phyloP scores from a whole-genome alignment of 495 filamentous ascomycete genomes.

The Lentithecium fluviatile region DNA sequence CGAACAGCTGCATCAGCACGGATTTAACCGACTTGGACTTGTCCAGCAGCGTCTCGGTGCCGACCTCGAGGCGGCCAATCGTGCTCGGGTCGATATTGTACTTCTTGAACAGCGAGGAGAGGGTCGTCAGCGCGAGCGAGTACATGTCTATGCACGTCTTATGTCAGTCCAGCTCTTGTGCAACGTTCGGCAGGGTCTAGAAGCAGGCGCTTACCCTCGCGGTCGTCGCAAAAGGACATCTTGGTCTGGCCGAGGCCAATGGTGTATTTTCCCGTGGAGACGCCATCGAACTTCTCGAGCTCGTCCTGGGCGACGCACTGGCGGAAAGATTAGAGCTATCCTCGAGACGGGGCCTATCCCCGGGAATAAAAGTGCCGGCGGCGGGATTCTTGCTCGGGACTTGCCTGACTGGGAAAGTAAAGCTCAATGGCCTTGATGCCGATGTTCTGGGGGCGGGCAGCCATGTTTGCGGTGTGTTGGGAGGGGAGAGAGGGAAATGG shows the following conservation, averaged over 20 bases:
- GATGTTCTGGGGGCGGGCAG: constrained; percentile 87
- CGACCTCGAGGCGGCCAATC: constrained; percentile 93
- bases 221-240: constrained; percentile 99
- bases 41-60: constrained; percentile 96
- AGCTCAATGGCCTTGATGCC: constrained; percentile 99
- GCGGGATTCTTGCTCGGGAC: constrained; percentile 36
- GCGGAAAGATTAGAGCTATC: constrained; percentile 22
- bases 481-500: not conserved
- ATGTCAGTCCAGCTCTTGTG: constrained; percentile 24
- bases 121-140: constrained; percentile 86
- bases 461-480: constrained; percentile 56
- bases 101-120: constrained; percentile 85
- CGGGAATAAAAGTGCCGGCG: not conserved
- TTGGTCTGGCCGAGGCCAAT: constrained; percentile 99
- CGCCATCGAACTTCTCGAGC: constrained; percentile 98
- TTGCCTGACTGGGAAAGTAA: constrained; percentile 94
- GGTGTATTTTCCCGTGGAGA: constrained; percentile 91
- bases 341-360: constrained; percentile 7
- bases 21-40: constrained; percentile 99
- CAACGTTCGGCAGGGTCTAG: not conserved
- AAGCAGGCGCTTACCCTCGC: constrained; percentile 71
- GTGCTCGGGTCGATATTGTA: constrained; percentile 89
- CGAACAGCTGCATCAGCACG: constrained; percentile 97
- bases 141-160: constrained; percentile 75
- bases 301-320: constrained; percentile 96